Evolutionary conservation across 768 basidiomycete species (phyloP), one percentile per base, ranked within the genome.

Genomic region (Cystobasidium tubakii): DNA sequence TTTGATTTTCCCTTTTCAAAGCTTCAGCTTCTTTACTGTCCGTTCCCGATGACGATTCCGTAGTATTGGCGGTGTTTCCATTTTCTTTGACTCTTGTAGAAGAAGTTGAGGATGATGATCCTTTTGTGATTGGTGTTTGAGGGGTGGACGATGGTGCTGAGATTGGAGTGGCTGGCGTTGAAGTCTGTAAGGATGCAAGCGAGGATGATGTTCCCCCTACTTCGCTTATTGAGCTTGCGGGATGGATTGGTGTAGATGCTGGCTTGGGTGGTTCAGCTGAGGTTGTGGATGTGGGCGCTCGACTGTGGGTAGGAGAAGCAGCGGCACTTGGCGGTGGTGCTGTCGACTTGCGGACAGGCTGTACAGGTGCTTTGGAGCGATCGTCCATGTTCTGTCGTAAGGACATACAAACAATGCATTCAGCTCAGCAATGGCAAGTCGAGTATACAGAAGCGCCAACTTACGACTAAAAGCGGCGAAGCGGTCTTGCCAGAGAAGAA

Each of bases 401-500:
- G 77, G 57, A 13, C 4, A 60, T 17, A 25, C n/a, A n/a, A n/a
- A n/a, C n/a, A n/a, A n/a, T n/a, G n/a, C n/a, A n/a, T n/a, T n/a
- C n/a, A n/a, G n/a, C n/a, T n/a, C n/a, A n/a, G n/a, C n/a, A n/a
- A n/a, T n/a, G 23, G 13, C 21, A 23, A 2, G 29, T 29, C 90
- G 60, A 87, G 39, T 39, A 39, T 39, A 87, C 50, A 90, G 7
- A 21, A 50, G 7, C 3, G 46, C 21, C n/a, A 65, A 42, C 63
- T 23, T 46, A 65, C 63, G 65, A 96, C 86, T 27, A 93, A 84
- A 74, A 92, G 91, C 12, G 88, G 85, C n/a, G 87, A 82, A 1
- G 88, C 86, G 13, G 84, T 85, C 83, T 94, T 95, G 62, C 93
- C 92, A 15, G 62, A 70, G 83, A 97, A 92, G 84, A 90, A 97